A percentile compares a stretch with the other conserved stretches of the same genome.
Evolutionary conservation across 805 yeast genomes (phyloP).

Genomic region (Ogataea pignaliae): DNA sequence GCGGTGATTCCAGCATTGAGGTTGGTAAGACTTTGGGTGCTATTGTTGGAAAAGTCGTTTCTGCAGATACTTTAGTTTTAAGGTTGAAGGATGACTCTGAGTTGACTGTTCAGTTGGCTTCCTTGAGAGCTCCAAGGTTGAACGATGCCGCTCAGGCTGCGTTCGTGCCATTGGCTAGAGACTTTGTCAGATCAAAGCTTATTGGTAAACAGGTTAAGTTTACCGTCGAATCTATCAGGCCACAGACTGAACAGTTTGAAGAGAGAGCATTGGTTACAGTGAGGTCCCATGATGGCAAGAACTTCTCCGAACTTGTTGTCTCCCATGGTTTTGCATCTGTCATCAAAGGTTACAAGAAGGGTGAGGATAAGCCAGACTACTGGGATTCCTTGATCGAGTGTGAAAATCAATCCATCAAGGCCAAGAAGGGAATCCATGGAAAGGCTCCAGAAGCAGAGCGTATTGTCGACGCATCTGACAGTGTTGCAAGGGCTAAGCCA

Average conservation of each 20-base stretch:
- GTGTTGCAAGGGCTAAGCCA: slow-evolving; percentile 64
- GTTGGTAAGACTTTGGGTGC: slow-evolving; percentile 52
- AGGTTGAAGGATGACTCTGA: slow-evolving; percentile 49
- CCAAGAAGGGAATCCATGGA: slow-evolving; percentile 58
- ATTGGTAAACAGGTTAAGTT: slow-evolving; percentile 70
- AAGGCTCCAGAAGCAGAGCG: slow-evolving; percentile 57
- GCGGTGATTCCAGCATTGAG: slow-evolving; percentile 25
- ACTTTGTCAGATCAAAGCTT: slow-evolving; percentile 60
- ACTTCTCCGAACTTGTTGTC: slow-evolving; percentile 59
- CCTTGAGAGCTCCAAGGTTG: slow-evolving; percentile 70
- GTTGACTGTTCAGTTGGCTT: slow-evolving; percentile 67
- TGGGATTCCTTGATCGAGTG: slow-evolving; percentile 77
- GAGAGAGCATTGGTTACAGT: slow-evolving; percentile 64
- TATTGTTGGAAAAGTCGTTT: slow-evolving; percentile 54
- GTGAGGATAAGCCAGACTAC: slow-evolving; percentile 61
- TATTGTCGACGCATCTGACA: slow-evolving; percentile 77
- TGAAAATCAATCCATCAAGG: slow-evolving; percentile 54
- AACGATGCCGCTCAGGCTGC: slow-evolving; percentile 53
- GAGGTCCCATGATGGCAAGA: slow-evolving; percentile 43
- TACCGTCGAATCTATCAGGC: slow-evolving; percentile 59
- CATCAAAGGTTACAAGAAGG: slow-evolving; percentile 63
- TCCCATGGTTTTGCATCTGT: slow-evolving; percentile 72
- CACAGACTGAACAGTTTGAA: slow-evolving; percentile 55
- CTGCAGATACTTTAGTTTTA: slow-evolving; percentile 63
- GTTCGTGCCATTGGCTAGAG: slow-evolving; percentile 63